These are phyloP conservation scores for Apophysomyces variabilis DNA, from an alignment of 371 early-diverging fungal species.

Conservation along the genomic window DNA sequence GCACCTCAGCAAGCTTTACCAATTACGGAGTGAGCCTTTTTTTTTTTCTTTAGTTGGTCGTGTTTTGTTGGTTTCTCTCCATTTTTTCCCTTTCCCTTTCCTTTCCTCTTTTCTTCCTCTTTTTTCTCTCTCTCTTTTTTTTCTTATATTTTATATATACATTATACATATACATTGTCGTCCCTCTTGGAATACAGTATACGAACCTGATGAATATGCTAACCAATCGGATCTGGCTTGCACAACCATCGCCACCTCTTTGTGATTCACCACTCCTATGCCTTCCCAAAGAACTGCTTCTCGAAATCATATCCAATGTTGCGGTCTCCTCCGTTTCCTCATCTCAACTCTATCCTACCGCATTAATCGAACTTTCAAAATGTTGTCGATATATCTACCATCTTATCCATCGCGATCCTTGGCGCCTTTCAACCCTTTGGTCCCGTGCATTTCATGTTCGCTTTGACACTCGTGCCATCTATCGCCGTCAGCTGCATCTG, in stretches of 20 bases:
- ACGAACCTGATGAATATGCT: slow-evolving; percentile 9
- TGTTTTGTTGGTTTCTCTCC: slow-evolving; percentile 13
- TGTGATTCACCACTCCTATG: slow-evolving; percentile 23
- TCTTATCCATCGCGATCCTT: slow-evolving; percentile 41
- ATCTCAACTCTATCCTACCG: slow-evolving; percentile 30
- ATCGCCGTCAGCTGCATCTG: slow-evolving; percentile 35
- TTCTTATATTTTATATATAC: not conserved
- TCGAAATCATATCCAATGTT: slow-evolving; percentile 37
- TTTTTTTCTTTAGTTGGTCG: slow-evolving; percentile 13
- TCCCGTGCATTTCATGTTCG: slow-evolving; percentile 38
- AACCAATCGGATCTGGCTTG: slow-evolving; percentile 20
- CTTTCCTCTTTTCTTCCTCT: not conserved
- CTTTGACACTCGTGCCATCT: slow-evolving; percentile 49
- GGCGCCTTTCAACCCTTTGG: slow-evolving; percentile 41
- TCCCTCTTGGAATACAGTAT: no score
- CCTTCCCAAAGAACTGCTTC: slow-evolving; percentile 45
- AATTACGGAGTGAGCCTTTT: slow-evolving; percentile 12
- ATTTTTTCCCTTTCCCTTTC: slow-evolving; percentile 15
- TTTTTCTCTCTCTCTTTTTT: not conserved
- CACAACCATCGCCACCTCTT: slow-evolving; percentile 14
- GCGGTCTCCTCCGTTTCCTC: slow-evolving; percentile 16
- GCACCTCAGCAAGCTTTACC: not conserved
- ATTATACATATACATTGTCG: not conserved
- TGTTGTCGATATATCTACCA: slow-evolving; percentile 41
- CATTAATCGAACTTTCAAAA: slow-evolving; percentile 39